Conservation (phyloP, 176 grass and related monocot species). For the Carex cristatella region DNA sequence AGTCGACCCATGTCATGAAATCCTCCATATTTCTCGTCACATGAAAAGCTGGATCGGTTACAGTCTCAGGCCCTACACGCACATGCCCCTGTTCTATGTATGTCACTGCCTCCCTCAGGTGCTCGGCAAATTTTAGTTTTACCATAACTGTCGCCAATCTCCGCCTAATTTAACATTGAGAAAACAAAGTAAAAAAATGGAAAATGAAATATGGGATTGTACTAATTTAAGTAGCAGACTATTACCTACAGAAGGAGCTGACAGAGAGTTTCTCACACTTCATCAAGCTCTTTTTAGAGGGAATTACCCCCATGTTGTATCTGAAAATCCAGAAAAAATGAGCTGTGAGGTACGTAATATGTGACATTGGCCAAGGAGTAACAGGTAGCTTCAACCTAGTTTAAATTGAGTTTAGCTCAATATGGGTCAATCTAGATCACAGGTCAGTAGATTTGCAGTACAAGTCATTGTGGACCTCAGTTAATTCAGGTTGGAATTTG, state of each 20-base stretch:
- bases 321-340: slow-evolving; percentile 33
- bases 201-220: not conserved
- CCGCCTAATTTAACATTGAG: slow-evolving; percentile 29
- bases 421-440: not conserved
- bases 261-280: slow-evolving; percentile 52
- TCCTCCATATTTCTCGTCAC: slow-evolving; percentile 98
- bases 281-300: slow-evolving; percentile 59
- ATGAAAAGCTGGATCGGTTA: slow-evolving; percentile 74
- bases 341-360: not conserved
- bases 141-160: slow-evolving; percentile 73
- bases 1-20: slow-evolving; percentile 92
- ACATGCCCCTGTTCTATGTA: slow-evolving; percentile 90
- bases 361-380: not conserved
- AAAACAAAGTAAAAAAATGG: not conserved
- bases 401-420: not conserved
- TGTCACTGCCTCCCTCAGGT: slow-evolving; percentile 76
- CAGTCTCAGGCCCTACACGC: slow-evolving; percentile 60
- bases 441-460: not conserved
- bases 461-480: not conserved
- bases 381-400: not conserved
- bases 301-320: slow-evolving; percentile 79
- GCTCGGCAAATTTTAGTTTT: slow-evolving; percentile 80
- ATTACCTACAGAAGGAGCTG: slow-evolving; percentile 3
- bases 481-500: not conserved
- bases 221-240: slow-evolving; percentile 1